Percentiles rank a stretch among this genome's conserved stretches.
These are phyloP conservation scores for Sugiyamaella castrensis DNA, from an alignment of 1,139 yeast species.

Conservation along the genomic window DNA sequence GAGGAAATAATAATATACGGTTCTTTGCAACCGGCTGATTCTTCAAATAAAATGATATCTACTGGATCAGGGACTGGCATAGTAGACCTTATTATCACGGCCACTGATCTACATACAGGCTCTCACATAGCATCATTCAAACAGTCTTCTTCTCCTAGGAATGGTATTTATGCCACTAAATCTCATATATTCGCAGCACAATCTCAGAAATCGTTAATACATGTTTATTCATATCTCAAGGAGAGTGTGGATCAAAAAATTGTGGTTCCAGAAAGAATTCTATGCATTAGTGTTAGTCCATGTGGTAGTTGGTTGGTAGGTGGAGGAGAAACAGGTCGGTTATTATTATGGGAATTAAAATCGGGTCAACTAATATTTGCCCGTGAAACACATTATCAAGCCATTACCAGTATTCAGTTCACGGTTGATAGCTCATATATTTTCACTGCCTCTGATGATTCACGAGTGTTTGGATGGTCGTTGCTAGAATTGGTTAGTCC, in stretches of 20 bases:
- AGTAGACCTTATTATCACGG: conserved; percentile 24
- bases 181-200: conserved; percentile 61
- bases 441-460: conserved; percentile 76
- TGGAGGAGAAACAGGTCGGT: conserved; percentile 73
- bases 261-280: conserved; percentile 78
- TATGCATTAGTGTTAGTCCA: conserved; percentile 53
- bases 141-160: conserved; percentile 37
- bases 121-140: conserved; percentile 29
- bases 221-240: conserved; percentile 71
- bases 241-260: conserved; percentile 81
- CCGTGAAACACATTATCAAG: conserved; percentile 83
- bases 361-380: conserved; percentile 74
- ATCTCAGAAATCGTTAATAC: conserved; percentile 65
- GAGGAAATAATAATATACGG: conserved; percentile 33
- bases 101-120: conserved; percentile 29
- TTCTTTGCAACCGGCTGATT: conserved; percentile 20
- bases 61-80: conserved; percentile 17
- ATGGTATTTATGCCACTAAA: conserved; percentile 49
- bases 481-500: conserved; percentile 55
- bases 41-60: conserved; percentile 5
- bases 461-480: conserved; percentile 76
- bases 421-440: conserved; percentile 65
- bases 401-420: conserved; percentile 56
- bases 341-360: conserved; percentile 82
- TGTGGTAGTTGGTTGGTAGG: conserved; percentile 58